Percentiles rank a stretch among this genome's conserved stretches.
phyloP scores from a whole-genome alignment of 805 yeast species.

The Wickerhamomyces sydowiorum region DNA sequence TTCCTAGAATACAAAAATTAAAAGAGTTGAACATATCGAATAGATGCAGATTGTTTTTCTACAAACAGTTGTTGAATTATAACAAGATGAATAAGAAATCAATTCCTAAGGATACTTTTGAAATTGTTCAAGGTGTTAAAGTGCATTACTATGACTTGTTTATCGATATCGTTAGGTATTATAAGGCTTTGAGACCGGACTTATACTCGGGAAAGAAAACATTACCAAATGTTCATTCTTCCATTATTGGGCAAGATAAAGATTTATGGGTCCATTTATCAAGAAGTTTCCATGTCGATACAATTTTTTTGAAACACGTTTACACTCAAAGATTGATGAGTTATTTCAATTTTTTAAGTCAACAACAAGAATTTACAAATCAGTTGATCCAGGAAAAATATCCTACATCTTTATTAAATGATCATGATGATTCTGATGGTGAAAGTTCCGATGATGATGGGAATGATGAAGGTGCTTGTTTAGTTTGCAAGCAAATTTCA shows the following conservation, averaged over 20 bases:
- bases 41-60: constrained; percentile 57
- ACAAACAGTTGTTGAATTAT: constrained; percentile 54
- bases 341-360: constrained; percentile 29
- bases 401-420: constrained; percentile 27
- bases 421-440: constrained; percentile 12
- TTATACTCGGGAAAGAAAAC: not conserved
- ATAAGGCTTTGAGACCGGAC: constrained; percentile 7
- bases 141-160: constrained; percentile 34
- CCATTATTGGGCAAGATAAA: constrained; percentile 9
- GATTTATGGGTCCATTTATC: constrained; percentile 24
- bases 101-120: constrained; percentile 9
- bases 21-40: constrained; percentile 59
- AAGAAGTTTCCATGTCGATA: constrained; percentile 8
- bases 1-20: constrained; percentile 62
- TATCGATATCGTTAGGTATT: constrained; percentile 25
- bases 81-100: constrained; percentile 34
- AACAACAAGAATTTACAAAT: constrained; percentile 18
- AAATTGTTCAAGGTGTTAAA: constrained; percentile 7
- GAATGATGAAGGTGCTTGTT: constrained; percentile 33
- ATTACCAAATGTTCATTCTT: constrained; percentile 8
- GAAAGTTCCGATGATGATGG: constrained; percentile 20
- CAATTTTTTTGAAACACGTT: constrained; percentile 9
- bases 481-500: constrained; percentile 41
- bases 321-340: constrained; percentile 22
- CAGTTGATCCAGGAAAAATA: constrained; percentile 19